Evolutionary conservation across 306 rosid species (phyloP).

Genomic region (Trifolium fragiferum): DNA sequence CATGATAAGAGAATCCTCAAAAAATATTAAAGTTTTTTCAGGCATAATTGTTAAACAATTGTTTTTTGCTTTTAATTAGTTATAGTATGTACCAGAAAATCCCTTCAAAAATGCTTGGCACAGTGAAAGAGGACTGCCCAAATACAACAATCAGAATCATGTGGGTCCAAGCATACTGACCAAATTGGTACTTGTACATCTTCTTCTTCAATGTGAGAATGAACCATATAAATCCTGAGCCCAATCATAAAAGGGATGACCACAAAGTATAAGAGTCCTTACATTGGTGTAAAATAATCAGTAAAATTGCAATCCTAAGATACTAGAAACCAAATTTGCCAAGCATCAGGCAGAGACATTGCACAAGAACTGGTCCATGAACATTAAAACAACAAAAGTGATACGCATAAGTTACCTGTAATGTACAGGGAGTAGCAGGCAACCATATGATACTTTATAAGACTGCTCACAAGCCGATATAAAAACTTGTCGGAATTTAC

Average conservation of each 20-base stretch:
- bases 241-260: slow-evolving; percentile 44
- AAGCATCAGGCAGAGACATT: slow-evolving; percentile 39
- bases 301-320: slow-evolving; percentile 23
- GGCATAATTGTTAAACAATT: slow-evolving; percentile 17
- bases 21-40: not conserved
- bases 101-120: slow-evolving; percentile 97
- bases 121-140: slow-evolving; percentile 94
- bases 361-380: slow-evolving; percentile 34
- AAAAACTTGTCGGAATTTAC: slow-evolving; percentile 79
- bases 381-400: slow-evolving; percentile 24
- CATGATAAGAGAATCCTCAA: slow-evolving; percentile 33
- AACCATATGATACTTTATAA: slow-evolving; percentile 92
- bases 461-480: slow-evolving; percentile 76
- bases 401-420: slow-evolving; percentile 64
- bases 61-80: slow-evolving; percentile 36
- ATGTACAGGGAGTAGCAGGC: slow-evolving; percentile 87
- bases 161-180: slow-evolving; percentile 99
- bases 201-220: slow-evolving; percentile 94
- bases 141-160: slow-evolving; percentile 96
- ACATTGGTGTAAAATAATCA: slow-evolving; percentile 22
- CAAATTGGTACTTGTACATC: slow-evolving; percentile 99
- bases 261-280: slow-evolving; percentile 37
- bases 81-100: slow-evolving; percentile 73
- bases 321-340: slow-evolving; percentile 24
- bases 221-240: slow-evolving; percentile 98